Evolutionary conservation across 164 flowering plant genomes (phyloP).

Genomic region (Piper betle): DNA sequence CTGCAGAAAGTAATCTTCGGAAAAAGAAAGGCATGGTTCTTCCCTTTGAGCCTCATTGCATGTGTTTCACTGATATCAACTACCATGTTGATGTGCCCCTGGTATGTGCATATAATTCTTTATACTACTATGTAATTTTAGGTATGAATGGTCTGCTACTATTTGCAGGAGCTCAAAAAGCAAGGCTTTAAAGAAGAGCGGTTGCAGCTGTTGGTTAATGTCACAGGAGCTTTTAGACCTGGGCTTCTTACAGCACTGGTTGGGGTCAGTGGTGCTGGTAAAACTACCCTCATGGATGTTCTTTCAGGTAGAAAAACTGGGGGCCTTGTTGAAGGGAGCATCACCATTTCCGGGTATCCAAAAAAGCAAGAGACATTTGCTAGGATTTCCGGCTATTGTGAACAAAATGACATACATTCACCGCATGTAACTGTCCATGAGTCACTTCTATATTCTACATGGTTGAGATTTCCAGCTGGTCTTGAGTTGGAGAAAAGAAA

Average conservation of each 20-base stretch:
- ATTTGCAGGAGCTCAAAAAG: constrained; percentile 74
- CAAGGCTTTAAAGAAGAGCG: constrained; percentile 75
- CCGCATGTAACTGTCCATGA: constrained; percentile 90
- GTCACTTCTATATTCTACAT: constrained; percentile 87
- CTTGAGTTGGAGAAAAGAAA: constrained; percentile 64
- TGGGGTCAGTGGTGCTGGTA: constrained; percentile 99
- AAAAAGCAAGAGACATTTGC: constrained; percentile 97
- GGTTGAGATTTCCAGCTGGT: constrained; percentile 76
- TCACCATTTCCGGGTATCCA: constrained; percentile 75
- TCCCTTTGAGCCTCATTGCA: constrained; percentile 88
- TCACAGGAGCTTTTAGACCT: constrained; percentile 94
- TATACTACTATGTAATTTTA: not conserved
- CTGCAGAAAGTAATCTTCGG: constrained; percentile 39
- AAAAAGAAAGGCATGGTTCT: constrained; percentile 86
- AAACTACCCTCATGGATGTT: constrained; percentile 17
- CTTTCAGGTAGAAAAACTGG: constrained; percentile 98
- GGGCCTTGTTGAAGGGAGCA: constrained; percentile 75
- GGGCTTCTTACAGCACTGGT: constrained; percentile 95
- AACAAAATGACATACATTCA: constrained; percentile 94
- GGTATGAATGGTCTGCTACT: constrained; percentile 7
- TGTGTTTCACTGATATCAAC: constrained; percentile 86
- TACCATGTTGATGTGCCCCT: constrained; percentile 81
- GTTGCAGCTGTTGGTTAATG: constrained; percentile 69
- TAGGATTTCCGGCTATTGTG: constrained; percentile 96
- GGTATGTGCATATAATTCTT: constrained; percentile 28